A percentile compares a stretch with the other conserved stretches of the same genome.
Evolutionary conservation across 2,329 filamentous ascomycete genomes (phyloP).

Genomic region (Westerdykella ornata): DNA sequence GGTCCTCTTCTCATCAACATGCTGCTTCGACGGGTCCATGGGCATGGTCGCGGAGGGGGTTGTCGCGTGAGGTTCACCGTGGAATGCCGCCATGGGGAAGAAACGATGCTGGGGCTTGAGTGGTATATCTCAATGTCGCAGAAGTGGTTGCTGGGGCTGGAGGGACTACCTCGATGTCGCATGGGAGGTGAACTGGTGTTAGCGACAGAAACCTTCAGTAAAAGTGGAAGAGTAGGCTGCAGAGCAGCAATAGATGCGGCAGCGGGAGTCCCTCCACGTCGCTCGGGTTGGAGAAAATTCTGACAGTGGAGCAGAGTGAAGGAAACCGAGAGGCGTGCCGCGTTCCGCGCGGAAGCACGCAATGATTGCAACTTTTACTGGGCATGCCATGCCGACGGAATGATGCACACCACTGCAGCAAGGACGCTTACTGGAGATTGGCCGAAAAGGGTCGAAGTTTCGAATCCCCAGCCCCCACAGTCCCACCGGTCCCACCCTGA

Average conservation of each 20-base stretch:
- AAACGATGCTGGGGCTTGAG: too few species aligned
- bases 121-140: neutral
- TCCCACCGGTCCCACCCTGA: too few species aligned
- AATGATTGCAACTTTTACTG: too few species aligned
- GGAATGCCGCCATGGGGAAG: neutral
- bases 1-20: conserved; percentile 13
- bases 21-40: conserved; percentile 24
- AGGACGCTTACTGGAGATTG: too few species aligned
- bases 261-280: neutral
- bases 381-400: too few species aligned
- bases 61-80: conserved; percentile 6
- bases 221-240: neutral
- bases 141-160: neutral
- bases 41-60: conserved; percentile 23
- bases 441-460: too few species aligned
- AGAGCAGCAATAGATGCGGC: neutral
- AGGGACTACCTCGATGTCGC: neutral
- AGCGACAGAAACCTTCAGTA: too few species aligned
- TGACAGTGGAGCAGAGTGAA: neutral
- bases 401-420: too few species aligned
- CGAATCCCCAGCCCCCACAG: too few species aligned
- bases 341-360: too few species aligned
- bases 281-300: neutral
- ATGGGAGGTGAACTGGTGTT: neutral
- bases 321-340: too few species aligned